Evolutionary conservation across 225 moss, liverwort and hornwort species (phyloP).

Genomic region (Polytrichum formosum): DNA sequence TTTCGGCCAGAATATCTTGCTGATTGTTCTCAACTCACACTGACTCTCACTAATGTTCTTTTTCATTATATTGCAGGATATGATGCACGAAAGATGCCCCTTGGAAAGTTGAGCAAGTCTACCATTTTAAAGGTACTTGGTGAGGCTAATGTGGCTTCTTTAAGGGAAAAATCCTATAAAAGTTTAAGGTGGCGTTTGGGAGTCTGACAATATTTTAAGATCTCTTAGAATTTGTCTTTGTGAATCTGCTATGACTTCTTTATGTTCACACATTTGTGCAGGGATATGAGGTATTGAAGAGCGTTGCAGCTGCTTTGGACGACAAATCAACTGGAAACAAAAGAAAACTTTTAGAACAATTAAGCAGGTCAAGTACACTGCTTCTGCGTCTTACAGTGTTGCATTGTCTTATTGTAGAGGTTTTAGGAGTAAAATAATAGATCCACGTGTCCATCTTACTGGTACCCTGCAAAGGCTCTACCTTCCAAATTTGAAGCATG

Average conservation of each 20-base stretch:
- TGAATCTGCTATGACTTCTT: too few relatives aligned
- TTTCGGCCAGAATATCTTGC: too few relatives aligned
- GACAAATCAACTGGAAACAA: constrained; percentile 26
- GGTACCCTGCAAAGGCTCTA: too few relatives aligned
- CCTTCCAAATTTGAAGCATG: too few relatives aligned
- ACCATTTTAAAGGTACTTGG: constrained; percentile 72
- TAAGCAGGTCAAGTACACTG: constrained; percentile 56
- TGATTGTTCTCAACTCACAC: too few relatives aligned
- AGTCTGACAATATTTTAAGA: too few relatives aligned
- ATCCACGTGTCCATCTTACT: too few relatives aligned
- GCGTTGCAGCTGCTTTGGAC: constrained; percentile 70
- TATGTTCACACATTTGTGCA: constrained; percentile 14
- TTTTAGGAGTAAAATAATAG: too few relatives aligned
- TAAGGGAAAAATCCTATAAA: neutral
- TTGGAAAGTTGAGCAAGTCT: constrained; percentile 98
- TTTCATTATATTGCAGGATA: constrained; percentile 48
- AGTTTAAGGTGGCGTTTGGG: neutral
- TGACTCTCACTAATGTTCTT: too few relatives aligned
- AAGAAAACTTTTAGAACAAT: constrained; percentile 27
- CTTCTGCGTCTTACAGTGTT: neutral
- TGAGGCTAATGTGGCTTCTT: neutral
- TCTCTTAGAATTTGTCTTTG: too few relatives aligned
- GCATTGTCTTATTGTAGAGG: neutral
- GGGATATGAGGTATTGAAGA: constrained; percentile 91
- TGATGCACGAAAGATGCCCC: constrained; percentile 97